Conservation (phyloP, 495 filamentous ascomycete genomes). For the Copromyces sp. region DNA sequence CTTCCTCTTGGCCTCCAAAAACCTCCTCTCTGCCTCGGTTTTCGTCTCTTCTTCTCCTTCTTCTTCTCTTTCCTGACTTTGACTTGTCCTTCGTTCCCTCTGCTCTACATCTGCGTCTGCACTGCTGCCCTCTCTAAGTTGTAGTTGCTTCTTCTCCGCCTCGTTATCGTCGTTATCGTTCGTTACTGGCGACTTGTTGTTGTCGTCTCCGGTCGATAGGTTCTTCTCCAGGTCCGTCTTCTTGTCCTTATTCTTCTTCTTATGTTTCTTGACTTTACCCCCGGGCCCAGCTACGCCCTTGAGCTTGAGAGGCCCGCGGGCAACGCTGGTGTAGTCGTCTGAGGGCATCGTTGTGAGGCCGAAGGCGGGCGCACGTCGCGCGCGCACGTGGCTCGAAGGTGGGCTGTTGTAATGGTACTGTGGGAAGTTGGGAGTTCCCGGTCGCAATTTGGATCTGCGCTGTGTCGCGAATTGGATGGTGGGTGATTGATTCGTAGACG, state of each 20-base stretch:
- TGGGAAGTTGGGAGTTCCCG: background rate
- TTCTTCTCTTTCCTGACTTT: slow-evolving; percentile 6
- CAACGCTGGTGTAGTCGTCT: slow-evolving; percentile 60
- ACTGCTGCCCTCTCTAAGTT: background rate
- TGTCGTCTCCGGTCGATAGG: slow-evolving; percentile 16
- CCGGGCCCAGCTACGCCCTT: slow-evolving; percentile 51
- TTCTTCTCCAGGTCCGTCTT: slow-evolving; percentile 30
- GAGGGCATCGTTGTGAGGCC: slow-evolving; percentile 37
- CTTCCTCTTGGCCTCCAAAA: slow-evolving; percentile 71
- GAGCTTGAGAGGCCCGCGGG: slow-evolving; percentile 64
- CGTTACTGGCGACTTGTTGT: background rate
- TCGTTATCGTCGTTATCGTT: slow-evolving; percentile 9
- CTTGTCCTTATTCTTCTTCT: slow-evolving; percentile 49
- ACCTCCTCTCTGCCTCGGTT: slow-evolving; percentile 74
- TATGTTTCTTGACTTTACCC: slow-evolving; percentile 39
- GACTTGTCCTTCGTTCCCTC: slow-evolving; percentile 4
- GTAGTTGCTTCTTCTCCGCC: slow-evolving; percentile 14
- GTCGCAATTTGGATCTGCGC: background rate
- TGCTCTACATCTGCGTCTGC: slow-evolving; percentile 4
- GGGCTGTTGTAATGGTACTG: background rate
- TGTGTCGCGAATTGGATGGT: background rate
- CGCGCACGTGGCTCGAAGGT: background rate
- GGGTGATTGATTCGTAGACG: background rate
- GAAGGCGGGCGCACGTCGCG: background rate
- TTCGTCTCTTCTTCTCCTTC: slow-evolving; percentile 36